These are phyloP conservation scores for Trichopus zeylanicus DNA, from an alignment of 116 monocot genomes.

Conservation along the genomic window DNA sequence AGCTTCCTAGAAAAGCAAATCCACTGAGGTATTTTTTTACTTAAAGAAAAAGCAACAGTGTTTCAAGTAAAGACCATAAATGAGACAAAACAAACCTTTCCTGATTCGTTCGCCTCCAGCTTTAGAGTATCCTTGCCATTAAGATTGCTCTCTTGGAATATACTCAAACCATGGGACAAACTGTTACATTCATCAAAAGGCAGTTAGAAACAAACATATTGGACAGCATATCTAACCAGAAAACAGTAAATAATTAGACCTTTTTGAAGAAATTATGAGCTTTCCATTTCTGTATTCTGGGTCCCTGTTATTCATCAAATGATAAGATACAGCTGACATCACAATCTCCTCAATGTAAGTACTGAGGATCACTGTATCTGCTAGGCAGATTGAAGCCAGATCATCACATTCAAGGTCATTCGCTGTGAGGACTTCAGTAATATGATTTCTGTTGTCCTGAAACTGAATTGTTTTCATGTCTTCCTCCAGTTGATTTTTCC, in stretches of 20 bases:
- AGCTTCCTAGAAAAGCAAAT: constrained; percentile 23
- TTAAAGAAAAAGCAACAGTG: not conserved
- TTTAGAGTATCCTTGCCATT: constrained; percentile 53
- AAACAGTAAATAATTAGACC: constrained; percentile 23
- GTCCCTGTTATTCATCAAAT: constrained; percentile 61
- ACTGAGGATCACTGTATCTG: constrained; percentile 50
- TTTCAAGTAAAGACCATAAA: not conserved
- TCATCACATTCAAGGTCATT: constrained; percentile 85
- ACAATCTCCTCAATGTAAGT: constrained; percentile 73
- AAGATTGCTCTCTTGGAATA: constrained; percentile 77
- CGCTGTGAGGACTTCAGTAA: constrained; percentile 53
- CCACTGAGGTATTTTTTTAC: not conserved
- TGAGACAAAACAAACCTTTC: constrained; percentile 36
- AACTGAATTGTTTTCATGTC: constrained; percentile 71
- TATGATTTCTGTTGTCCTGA: constrained; percentile 76
- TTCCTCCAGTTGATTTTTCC: constrained; percentile 68
- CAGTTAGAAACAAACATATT: not conserved
- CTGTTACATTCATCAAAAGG: constrained; percentile 31
- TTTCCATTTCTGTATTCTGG: constrained; percentile 83
- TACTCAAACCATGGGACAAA: constrained; percentile 85
- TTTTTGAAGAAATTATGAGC: constrained; percentile 67
- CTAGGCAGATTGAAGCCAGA: constrained; percentile 51
- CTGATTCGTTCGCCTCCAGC: constrained; percentile 49
- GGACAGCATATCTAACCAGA: not conserved
- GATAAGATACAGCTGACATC: constrained; percentile 61